phyloP scores from a whole-genome alignment of 1,284 basidiomycete genomes.

The Ceratobasidium sp. region DNA sequence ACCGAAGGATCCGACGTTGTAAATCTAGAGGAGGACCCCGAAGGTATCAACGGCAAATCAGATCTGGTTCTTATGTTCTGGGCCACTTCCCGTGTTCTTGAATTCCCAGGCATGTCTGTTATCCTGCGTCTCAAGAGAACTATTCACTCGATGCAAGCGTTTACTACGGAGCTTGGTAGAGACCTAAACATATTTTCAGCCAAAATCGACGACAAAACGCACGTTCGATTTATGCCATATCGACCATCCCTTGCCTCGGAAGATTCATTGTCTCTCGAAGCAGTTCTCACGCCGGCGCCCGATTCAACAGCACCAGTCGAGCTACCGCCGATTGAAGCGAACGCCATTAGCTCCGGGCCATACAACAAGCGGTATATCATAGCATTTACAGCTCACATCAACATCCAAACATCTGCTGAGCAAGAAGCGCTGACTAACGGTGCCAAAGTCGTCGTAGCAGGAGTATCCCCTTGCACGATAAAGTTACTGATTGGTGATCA shows the following conservation, averaged over 20 bases:
- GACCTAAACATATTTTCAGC: background rate
- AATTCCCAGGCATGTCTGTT: background rate
- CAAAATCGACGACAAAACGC: background rate
- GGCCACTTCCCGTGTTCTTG: constrained; percentile 1
- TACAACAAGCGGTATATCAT: background rate
- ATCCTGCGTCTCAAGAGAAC: background rate
- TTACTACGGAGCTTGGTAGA: background rate
- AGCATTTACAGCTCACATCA: constrained; percentile 9
- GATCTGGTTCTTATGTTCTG: constrained; percentile 35
- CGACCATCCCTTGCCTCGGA: background rate
- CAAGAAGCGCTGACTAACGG: background rate
- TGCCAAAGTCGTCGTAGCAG: background rate
- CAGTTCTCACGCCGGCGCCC: background rate
- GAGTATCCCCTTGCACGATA: constrained; percentile 13
- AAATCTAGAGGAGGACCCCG: constrained; percentile 11
- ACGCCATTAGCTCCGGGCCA: background rate
- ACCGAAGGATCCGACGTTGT: background rate
- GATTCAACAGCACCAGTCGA: background rate
- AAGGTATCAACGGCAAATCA: constrained; percentile 15
- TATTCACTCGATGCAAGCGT: background rate
- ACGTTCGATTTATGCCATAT: background rate
- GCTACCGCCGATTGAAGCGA: background rate
- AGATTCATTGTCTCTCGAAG: background rate
- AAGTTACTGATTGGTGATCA: background rate
- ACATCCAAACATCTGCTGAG: background rate